phyloP scores from a whole-genome alignment of 2,329 filamentous ascomycete genomes.

The Colletotrichum melonis region DNA sequence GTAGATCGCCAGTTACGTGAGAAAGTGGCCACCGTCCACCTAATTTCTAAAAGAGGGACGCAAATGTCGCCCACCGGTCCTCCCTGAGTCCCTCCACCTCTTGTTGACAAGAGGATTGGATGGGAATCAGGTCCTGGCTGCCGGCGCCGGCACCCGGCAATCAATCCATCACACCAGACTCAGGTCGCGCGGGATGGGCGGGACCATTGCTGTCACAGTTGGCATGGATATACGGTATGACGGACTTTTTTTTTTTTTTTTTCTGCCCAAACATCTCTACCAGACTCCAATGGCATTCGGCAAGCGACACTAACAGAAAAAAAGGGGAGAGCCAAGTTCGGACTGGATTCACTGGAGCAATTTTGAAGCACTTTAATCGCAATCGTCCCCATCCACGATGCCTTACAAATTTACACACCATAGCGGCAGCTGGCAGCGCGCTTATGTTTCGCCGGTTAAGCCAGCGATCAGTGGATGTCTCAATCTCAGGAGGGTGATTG shows the following conservation, averaged over 20 bases:
- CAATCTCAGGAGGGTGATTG: constrained; percentile 23
- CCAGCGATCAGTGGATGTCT: constrained; percentile 29
- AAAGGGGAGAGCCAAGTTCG: not conserved
- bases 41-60: constrained; percentile 17
- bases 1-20: not conserved
- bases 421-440: not conserved
- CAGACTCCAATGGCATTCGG: not conserved
- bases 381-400: not conserved
- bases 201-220: not conserved
- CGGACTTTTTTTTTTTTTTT: not conserved
- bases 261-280: not conserved
- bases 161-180: constrained; percentile 22
- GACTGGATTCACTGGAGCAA: not conserved
- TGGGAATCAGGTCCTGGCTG: not conserved
- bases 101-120: not conserved
- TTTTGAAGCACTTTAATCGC: not conserved
- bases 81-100: not conserved
- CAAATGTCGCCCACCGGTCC: not conserved
- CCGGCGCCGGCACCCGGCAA: constrained; percentile 16
- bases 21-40: constrained; percentile 5
- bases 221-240: not conserved
- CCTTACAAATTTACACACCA: not conserved
- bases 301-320: not conserved
- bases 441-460: not conserved
- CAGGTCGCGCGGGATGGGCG: not conserved